Conservation (phyloP, 2,329 filamentous ascomycete genomes). For the Arthrobotrys musiformis region DNA sequence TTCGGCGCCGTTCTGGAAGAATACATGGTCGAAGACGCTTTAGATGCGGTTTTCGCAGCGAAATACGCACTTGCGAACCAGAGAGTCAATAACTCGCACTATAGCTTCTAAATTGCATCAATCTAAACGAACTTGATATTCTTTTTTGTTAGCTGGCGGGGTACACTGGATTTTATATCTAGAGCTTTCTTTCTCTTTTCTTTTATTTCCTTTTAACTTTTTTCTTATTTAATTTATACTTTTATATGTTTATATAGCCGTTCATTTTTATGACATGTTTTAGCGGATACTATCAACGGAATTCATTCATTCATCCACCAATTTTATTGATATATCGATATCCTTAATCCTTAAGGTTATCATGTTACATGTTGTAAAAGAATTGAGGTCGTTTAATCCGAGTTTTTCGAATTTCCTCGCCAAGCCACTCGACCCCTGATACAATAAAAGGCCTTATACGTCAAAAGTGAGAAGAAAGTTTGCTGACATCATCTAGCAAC, state of each 20-base stretch:
- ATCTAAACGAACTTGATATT: neutral
- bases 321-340: no score
- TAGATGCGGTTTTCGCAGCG: conserved; percentile 75
- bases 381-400: no score
- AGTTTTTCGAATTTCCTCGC: neutral
- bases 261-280: conserved; percentile 37
- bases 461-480: neutral
- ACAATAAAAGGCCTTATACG: neutral
- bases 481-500: conserved; percentile 1
- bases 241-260: conserved; percentile 40
- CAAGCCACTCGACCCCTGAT: neutral
- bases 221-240: conserved; percentile 3
- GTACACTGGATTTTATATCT: no score
- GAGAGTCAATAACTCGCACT: conserved; percentile 49
- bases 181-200: neutral
- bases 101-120: conserved; percentile 34
- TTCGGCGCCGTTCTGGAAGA: conserved; percentile 74
- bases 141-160: no score
- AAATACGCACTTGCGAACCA: conserved; percentile 64
- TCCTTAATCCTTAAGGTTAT: no score
- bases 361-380: no score
- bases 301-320: neutral
- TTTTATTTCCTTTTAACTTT: conserved; percentile 2
- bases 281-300: conserved; percentile 34
- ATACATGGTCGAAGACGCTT: conserved; percentile 78